These are phyloP conservation scores for Glycyrrhiza uralensis DNA, from an alignment of 306 rosid genomes.

Conservation along the genomic window DNA sequence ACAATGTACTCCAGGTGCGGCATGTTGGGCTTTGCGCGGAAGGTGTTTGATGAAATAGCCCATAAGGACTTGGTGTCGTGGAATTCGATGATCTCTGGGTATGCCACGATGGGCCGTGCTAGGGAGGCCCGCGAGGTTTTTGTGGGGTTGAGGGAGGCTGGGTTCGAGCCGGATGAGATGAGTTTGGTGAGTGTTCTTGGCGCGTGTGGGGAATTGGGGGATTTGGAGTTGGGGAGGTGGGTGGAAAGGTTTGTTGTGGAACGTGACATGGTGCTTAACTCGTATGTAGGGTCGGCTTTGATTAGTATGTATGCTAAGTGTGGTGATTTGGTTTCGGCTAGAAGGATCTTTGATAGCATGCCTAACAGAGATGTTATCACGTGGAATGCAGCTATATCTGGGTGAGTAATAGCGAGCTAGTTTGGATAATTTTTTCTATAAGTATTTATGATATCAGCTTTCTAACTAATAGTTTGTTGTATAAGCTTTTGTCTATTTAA, in stretches of 20 bases:
- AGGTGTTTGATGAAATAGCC: conserved; percentile 77
- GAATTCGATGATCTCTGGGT: conserved; percentile 86
- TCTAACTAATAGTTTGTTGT: too few species aligned
- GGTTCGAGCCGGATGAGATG: conserved; percentile 72
- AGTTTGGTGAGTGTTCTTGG: conserved; percentile 73
- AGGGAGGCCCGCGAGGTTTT: conserved; percentile 65
- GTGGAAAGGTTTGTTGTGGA: conserved; percentile 65
- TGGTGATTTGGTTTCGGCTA: conserved; percentile 66
- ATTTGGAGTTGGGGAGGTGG: conserved; percentile 70
- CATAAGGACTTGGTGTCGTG: conserved; percentile 74
- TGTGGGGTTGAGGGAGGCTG: conserved; percentile 52
- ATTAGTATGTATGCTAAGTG: conserved; percentile 79
- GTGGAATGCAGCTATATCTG: conserved; percentile 90
- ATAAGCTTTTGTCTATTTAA: too few species aligned
- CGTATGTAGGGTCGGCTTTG: conserved; percentile 76
- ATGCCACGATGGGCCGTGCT: conserved; percentile 61
- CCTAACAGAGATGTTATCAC: conserved; percentile 55
- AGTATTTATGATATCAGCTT: too few species aligned
- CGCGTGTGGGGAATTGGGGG: conserved; percentile 79
- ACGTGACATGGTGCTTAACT: conserved; percentile 45
- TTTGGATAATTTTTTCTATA: too few species aligned
- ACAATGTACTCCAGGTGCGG: conserved; percentile 64
- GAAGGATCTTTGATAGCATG: conserved; percentile 70
- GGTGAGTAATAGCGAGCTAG: too few species aligned
- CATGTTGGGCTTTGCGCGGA: conserved; percentile 47